Base-by-base conservation (phyloP, 352 stramenopile genomes). In the Globisporangium camurandrum region DNA sequence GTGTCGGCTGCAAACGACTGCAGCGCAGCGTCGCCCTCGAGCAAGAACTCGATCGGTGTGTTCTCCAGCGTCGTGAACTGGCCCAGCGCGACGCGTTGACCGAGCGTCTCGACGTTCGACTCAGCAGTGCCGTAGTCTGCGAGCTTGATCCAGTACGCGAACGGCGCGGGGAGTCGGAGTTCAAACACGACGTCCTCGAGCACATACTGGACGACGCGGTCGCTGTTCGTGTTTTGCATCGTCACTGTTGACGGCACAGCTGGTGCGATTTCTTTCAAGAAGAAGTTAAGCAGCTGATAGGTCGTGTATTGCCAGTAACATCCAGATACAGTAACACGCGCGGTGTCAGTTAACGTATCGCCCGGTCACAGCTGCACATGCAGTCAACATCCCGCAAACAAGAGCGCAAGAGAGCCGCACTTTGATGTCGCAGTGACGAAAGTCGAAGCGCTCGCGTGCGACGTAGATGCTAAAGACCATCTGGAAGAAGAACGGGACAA, bases 341-440 rank as follows among this genome's bases (percentile, higher is more conserved):
- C n/a, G n/a, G n/a, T n/a, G n/a, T n/a, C n/a, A n/a, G n/a, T n/a
- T n/a, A n/a, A n/a, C n/a, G n/a, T n/a, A n/a, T n/a, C n/a, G n/a
- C n/a, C n/a, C n/a, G n/a, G n/a, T n/a, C n/a, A n/a, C n/a, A n/a
- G n/a, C 37, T 50, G 14, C 16, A 54, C 28, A 34, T n/a, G 44
- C 8, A 49, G 12, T 16, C 31, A 38, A 16, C n/a, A 10, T n/a
- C 4, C 5, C 31, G 11, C 22, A 54, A 12, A 47, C 26, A 2
- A 17, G 38, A 3, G 38, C 54, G 46, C 57, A 30, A 5, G 7
- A 33, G 34, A 11, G 49, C 33, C 17, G 8, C 47, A 70, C 82
- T 77, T 99, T 99, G 34, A 99, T 75, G 69, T 99, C 97, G 62
- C 97, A 98, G 71, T 99, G 97, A 19, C 97, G 96, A 49, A 99